Percentiles rank a stretch among this genome's conserved stretches.
Conservation (phyloP, 352 stramenopile genomes). For the Phytophthora parvispora region DNA sequence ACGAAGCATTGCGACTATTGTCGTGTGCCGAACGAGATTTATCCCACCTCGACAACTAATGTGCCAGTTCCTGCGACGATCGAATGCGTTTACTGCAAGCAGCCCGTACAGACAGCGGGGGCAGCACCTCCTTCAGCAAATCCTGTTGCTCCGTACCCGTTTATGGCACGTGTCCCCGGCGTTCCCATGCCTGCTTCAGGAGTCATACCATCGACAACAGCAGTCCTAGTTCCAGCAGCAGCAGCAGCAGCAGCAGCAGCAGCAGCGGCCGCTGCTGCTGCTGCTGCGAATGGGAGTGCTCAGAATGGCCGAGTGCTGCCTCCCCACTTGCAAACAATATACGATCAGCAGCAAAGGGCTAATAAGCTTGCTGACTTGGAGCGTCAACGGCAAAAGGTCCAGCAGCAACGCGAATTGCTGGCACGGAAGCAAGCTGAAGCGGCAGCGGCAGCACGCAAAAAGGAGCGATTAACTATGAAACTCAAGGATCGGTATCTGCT, state of each 20-base stretch:
- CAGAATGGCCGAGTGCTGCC: constrained; percentile 31
- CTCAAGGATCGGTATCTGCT: constrained; percentile 72
- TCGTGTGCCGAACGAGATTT: constrained; percentile 70
- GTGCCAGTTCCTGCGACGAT: constrained; percentile 70
- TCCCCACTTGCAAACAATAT: constrained; percentile 30
- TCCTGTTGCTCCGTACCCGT: constrained; percentile 18
- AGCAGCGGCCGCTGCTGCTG: background rate
- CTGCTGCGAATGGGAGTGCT: background rate
- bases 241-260: background rate
- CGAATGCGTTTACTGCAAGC: constrained; percentile 77
- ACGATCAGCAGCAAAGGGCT: constrained; percentile 30
- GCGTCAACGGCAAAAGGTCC: constrained; percentile 5
- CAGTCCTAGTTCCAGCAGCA: background rate
- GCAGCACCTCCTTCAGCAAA: constrained; percentile 37
- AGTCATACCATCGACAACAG: constrained; percentile 17
- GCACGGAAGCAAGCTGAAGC: constrained; percentile 26
- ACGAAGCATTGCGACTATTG: constrained; percentile 70
- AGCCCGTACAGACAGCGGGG: constrained; percentile 46
- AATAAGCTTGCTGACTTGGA: constrained; percentile 10
- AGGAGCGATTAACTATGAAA: constrained; percentile 58
- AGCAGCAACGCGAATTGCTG: constrained; percentile 21
- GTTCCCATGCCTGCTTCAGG: constrained; percentile 12
- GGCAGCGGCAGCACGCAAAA: constrained; percentile 33
- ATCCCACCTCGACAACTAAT: constrained; percentile 60
- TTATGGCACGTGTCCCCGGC: constrained; percentile 25